Evolutionary conservation across 208 protist genomes (phyloP).

Genomic region (Wallacemonas sp.): DNA sequence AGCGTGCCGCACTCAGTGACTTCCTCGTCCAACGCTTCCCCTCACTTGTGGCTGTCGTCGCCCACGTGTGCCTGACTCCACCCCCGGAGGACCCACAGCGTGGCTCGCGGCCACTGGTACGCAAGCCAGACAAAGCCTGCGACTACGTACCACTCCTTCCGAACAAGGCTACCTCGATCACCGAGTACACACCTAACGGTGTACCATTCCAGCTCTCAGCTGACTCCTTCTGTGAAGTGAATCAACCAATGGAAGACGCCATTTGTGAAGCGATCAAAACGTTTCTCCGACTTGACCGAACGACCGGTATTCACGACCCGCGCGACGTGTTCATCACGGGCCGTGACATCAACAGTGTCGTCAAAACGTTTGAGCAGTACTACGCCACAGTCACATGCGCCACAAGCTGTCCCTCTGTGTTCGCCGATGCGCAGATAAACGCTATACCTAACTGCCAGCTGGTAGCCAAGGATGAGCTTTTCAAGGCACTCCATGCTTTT

Average conservation of each 20-base stretch:
- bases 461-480: slow-evolving; percentile 17
- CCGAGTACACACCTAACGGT: slow-evolving; percentile 40
- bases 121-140: slow-evolving; percentile 33
- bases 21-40: slow-evolving; percentile 12
- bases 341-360: slow-evolving; percentile 35
- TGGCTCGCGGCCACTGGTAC: neutral
- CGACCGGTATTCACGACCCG: neutral
- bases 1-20: slow-evolving; percentile 15
- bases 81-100: neutral
- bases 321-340: slow-evolving; percentile 33
- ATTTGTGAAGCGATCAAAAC: slow-evolving; percentile 30
- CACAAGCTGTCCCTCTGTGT: slow-evolving; percentile 40
- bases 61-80: slow-evolving; percentile 22
- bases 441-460: slow-evolving; percentile 15
- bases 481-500: neutral
- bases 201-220: slow-evolving; percentile 29
- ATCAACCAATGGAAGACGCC: slow-evolving; percentile 42
- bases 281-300: slow-evolving; percentile 21
- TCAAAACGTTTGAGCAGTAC: slow-evolving; percentile 28
- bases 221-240: slow-evolving; percentile 54
- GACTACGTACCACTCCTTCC: slow-evolving; percentile 26
- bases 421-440: slow-evolving; percentile 25
- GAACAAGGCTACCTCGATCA: slow-evolving; percentile 5
- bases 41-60: slow-evolving; percentile 19
- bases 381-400: slow-evolving; percentile 13